Conservation (phyloP, 768 basidiomycete species). For the Termitomyces sp. region DNA sequence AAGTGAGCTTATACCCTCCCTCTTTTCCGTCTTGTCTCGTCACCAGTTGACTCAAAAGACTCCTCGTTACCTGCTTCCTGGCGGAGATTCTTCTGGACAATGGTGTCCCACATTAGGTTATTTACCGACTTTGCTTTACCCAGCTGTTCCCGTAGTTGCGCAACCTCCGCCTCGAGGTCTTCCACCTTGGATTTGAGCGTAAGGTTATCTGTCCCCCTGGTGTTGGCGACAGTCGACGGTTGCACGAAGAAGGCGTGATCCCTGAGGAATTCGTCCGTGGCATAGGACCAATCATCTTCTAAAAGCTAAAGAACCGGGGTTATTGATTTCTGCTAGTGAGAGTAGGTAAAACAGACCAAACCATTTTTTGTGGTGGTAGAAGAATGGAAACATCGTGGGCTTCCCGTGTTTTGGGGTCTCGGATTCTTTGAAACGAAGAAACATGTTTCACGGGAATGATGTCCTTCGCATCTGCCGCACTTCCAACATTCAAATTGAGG, state of each 20-base stretch:
- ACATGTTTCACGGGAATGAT: constrained; percentile 62
- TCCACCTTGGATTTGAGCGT: constrained; percentile 51
- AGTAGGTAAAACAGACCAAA: constrained; percentile 19
- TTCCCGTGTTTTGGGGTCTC: constrained; percentile 60
- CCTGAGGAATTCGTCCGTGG: constrained; percentile 48
- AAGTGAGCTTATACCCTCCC: constrained; percentile 16
- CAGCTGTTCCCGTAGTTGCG: constrained; percentile 59
- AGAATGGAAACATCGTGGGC: constrained; percentile 66
- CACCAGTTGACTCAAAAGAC: constrained; percentile 11
- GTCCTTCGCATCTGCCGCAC: constrained; percentile 41
- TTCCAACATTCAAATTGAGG: constrained; percentile 39
- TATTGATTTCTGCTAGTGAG: background rate
- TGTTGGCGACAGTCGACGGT: constrained; percentile 26
- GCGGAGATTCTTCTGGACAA: constrained; percentile 61
- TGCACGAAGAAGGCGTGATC: constrained; percentile 67
- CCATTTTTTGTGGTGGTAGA: constrained; percentile 42
- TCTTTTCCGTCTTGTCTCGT: constrained; percentile 25
- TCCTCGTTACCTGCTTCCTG: constrained; percentile 22
- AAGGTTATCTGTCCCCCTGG: constrained; percentile 24
- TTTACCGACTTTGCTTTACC: constrained; percentile 87
- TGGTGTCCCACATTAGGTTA: constrained; percentile 88
- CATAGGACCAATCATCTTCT: constrained; percentile 35
- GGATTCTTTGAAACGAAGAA: constrained; percentile 66
- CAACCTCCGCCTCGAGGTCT: constrained; percentile 71
- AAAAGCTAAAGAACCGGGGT: constrained; percentile 15